Percentiles rank a stretch among this genome's conserved stretches.
These are phyloP conservation scores for Gamarada debralockiae DNA, from an alignment of 495 filamentous ascomycete species.

Conservation along the genomic window DNA sequence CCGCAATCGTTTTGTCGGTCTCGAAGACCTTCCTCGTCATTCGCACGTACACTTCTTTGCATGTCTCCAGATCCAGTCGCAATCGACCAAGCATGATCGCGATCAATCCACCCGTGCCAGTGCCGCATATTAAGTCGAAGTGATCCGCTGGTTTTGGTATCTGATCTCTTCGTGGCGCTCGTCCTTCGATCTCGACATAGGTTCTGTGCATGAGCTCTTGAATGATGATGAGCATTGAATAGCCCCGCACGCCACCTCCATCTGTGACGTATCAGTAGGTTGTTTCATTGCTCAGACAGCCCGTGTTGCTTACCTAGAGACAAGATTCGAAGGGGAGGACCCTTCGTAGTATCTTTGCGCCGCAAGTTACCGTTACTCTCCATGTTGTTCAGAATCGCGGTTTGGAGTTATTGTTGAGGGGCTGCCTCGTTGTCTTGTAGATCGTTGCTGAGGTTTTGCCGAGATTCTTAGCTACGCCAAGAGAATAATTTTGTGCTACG, in stretches of 20 bases:
- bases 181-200: slow-evolving; percentile 80
- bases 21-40: slow-evolving; percentile 94
- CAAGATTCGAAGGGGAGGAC: slow-evolving; percentile 84
- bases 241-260: slow-evolving; percentile 94
- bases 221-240: slow-evolving; percentile 93
- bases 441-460: slow-evolving; percentile 14
- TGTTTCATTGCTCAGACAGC: not conserved
- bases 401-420: not conserved
- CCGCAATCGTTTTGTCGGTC: slow-evolving; percentile 95
- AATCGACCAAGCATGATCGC: slow-evolving; percentile 94
- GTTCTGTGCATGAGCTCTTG: slow-evolving; percentile 95
- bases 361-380: slow-evolving; percentile 35
- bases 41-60: slow-evolving; percentile 91
- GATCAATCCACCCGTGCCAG: slow-evolving; percentile 91
- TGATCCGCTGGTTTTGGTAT: slow-evolving; percentile 98
- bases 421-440: too few relatives aligned
- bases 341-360: slow-evolving; percentile 92
- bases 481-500: slow-evolving; percentile 13
- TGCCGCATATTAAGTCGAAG: slow-evolving; percentile 94
- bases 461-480: slow-evolving; percentile 20
- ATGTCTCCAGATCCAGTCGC: slow-evolving; percentile 88
- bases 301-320: slow-evolving; percentile 70
- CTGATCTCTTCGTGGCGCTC: slow-evolving; percentile 76
- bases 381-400: slow-evolving; percentile 10
- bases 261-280: slow-evolving; percentile 38